Conservation (phyloP, 108 stramenopile genomes). For the Schizochytrium sp. region DNA sequence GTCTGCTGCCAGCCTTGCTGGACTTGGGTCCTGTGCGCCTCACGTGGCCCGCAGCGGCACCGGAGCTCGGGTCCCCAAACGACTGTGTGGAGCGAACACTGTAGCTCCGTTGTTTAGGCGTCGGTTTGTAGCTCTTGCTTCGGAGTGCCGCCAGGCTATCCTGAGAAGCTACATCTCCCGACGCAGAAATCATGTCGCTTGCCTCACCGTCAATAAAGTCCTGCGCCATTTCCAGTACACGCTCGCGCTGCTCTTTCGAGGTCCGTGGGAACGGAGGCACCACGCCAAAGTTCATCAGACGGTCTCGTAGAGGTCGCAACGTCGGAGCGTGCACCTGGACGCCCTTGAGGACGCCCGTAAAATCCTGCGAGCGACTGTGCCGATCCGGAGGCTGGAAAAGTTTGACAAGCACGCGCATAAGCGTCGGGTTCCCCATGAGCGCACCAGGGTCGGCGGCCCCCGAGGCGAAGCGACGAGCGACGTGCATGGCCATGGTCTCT, state of each 20-base stretch:
- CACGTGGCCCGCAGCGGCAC: background rate
- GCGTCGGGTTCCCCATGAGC: background rate
- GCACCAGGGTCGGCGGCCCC: background rate
- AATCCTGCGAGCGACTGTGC: background rate
- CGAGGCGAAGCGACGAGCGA: background rate
- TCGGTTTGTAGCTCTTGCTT: conserved; percentile 12
- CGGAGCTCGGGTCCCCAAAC: background rate
- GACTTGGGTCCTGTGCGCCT: background rate
- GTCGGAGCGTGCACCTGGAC: background rate
- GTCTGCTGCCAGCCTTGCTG: background rate
- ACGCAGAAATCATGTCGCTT: background rate
- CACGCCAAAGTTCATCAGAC: background rate
- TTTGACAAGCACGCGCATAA: background rate
- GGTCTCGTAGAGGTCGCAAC: background rate
- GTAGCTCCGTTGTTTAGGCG: background rate
- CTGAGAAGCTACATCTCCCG: background rate
- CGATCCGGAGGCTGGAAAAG: background rate
- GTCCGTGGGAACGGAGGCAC: background rate
- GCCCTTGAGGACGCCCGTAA: background rate
- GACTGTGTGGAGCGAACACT: background rate
- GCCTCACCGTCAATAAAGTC: background rate
- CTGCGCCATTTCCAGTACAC: background rate
- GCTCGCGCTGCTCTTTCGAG: background rate
- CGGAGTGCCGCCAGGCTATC: background rate
- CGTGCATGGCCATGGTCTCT: background rate